Evolutionary conservation across 2,329 filamentous ascomycete genomes (phyloP).

Genomic region (Periconia sp.): DNA sequence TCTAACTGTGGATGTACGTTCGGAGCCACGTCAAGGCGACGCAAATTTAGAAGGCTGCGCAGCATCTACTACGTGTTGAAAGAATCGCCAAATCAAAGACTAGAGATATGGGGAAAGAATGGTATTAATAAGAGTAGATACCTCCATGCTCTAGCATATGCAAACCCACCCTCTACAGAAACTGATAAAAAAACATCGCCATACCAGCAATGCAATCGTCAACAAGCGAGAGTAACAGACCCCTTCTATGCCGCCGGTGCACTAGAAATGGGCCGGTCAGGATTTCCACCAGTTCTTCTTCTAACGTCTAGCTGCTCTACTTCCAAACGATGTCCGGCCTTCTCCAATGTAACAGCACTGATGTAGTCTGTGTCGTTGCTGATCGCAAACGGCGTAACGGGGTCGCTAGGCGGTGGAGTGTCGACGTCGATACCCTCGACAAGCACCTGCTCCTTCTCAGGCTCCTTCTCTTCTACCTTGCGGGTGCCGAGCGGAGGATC

Average conservation of each 20-base stretch:
- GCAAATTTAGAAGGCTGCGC: too few species aligned
- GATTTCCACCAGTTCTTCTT: constrained; percentile 13
- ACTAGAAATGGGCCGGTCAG: constrained; percentile 4
- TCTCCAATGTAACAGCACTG: constrained; percentile 24
- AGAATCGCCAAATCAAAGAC: too few species aligned
- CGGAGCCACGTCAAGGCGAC: too few species aligned
- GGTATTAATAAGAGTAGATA: too few species aligned
- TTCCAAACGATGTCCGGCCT: constrained; percentile 32
- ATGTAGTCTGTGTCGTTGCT: constrained; percentile 23
- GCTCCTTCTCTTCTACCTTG: constrained; percentile 23
- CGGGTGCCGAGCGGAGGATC: constrained; percentile 60
- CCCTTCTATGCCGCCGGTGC: constrained; percentile 5
- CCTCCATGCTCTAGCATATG: too few species aligned
- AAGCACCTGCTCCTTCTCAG: constrained; percentile 36
- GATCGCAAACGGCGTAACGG: constrained; percentile 14
- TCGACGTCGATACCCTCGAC: constrained; percentile 41
- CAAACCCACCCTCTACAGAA: too few species aligned
- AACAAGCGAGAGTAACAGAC: too few species aligned
- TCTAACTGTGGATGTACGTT: too few species aligned
- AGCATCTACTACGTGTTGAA: too few species aligned
- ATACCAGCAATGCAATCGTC: background rate
- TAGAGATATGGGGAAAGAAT: too few species aligned
- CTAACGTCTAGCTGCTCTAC: constrained; percentile 34
- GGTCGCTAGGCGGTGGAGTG: constrained; percentile 31
- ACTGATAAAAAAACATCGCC: too few species aligned